Evolutionary conservation across 768 basidiomycete species (phyloP).

Genomic region (Thelephora ganbajun): DNA sequence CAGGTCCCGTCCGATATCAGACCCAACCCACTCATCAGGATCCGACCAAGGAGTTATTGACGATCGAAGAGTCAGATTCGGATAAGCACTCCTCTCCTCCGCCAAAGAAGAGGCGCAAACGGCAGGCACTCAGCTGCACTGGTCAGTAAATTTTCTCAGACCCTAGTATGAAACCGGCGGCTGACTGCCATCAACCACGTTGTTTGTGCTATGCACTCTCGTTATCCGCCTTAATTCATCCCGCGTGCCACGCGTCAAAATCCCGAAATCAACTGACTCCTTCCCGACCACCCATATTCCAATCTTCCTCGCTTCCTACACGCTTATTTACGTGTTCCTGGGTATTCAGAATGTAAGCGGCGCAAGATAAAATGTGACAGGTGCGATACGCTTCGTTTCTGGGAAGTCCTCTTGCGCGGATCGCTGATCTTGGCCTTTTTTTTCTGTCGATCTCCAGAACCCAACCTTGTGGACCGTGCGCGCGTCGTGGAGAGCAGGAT

Average conservation of each 20-base stretch:
- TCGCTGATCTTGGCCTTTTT: not conserved
- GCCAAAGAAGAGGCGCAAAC: slow-evolving; percentile 70
- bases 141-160: slow-evolving; percentile 33
- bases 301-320: not conserved
- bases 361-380: slow-evolving; percentile 85
- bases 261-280: not conserved
- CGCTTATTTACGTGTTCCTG: slow-evolving; percentile 4
- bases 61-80: slow-evolving; percentile 36
- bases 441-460: slow-evolving; percentile 27
- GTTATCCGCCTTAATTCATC: slow-evolving; percentile 4
- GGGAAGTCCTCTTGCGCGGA: not conserved
- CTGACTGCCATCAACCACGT: slow-evolving; percentile 1
- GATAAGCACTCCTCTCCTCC: slow-evolving; percentile 44
- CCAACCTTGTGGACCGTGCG: slow-evolving; percentile 73
- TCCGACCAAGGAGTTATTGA: slow-evolving; percentile 10
- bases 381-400: slow-evolving; percentile 23
- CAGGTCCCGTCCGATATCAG: slow-evolving; percentile 12
- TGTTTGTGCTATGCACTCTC: slow-evolving; percentile 1
- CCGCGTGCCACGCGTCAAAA: slow-evolving; percentile 1
- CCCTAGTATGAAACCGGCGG: slow-evolving; percentile 8
- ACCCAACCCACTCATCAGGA: slow-evolving; percentile 11
- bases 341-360: slow-evolving; percentile 58
- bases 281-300: slow-evolving; percentile 5
- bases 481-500: slow-evolving; percentile 62
- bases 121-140: slow-evolving; percentile 77